Evolutionary conservation across 2,329 filamentous ascomycete species (phyloP).

Genomic region (Biscogniauxia sp.): DNA sequence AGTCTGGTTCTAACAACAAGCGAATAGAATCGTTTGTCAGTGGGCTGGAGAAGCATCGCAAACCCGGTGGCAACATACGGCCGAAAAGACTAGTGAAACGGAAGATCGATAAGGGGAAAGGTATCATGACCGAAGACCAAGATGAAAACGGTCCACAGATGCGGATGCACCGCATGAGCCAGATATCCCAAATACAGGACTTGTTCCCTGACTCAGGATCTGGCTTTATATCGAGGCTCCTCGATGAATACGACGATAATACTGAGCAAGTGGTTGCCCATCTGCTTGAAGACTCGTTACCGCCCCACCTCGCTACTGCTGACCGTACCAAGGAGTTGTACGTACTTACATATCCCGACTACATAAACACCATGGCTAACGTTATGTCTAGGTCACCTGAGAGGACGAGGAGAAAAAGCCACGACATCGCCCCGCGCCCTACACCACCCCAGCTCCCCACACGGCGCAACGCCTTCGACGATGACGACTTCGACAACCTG

Average conservation of each 20-base stretch:
- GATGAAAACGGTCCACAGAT: conserved; percentile 47
- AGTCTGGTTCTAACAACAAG: conserved; percentile 46
- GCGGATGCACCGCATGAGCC: conserved; percentile 78
- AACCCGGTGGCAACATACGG: conserved; percentile 49
- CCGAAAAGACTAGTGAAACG: conserved; percentile 50
- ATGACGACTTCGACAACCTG: conserved; percentile 75
- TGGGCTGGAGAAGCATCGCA: conserved; percentile 59
- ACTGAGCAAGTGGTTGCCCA: conserved; percentile 78
- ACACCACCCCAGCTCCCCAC: conserved; percentile 56
- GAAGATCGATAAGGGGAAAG: conserved; percentile 67
- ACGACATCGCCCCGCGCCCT: conserved; percentile 55
- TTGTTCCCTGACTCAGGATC: conserved; percentile 85
- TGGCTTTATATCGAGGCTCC: conserved; percentile 73
- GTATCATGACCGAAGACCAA: conserved; percentile 36
- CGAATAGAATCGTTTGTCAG: conserved; percentile 60
- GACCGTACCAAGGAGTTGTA: conserved; percentile 66
- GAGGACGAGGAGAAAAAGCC: conserved; percentile 29
- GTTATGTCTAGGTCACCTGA: conserved; percentile 25
- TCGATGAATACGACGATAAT: conserved; percentile 76
- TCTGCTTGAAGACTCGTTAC: conserved; percentile 74
- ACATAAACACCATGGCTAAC: conserved; percentile 2
- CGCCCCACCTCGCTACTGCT: conserved; percentile 60
- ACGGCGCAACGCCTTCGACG: conserved; percentile 74
- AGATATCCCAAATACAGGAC: conserved; percentile 89
- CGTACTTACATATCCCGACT: conserved; percentile 22